These are phyloP conservation scores for Phytophthora lateralis DNA, from an alignment of 352 stramenopile genomes.

Conservation along the genomic window DNA sequence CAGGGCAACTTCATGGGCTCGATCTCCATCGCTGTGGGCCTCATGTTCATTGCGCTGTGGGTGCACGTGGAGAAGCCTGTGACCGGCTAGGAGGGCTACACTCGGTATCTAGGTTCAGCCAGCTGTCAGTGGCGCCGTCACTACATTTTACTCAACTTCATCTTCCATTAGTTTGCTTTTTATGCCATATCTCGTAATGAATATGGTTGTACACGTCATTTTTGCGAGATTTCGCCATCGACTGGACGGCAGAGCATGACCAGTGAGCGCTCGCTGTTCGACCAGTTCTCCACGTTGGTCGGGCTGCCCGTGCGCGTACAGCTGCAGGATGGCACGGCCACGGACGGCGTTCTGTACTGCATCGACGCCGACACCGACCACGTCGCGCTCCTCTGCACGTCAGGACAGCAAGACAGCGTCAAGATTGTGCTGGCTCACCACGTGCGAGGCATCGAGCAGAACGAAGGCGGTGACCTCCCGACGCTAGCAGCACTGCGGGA, in stretches of 20 bases:
- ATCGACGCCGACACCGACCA: slow-evolving; percentile 64
- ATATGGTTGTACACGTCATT: slow-evolving; percentile 34
- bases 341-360: slow-evolving; percentile 52
- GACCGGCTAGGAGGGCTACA: slow-evolving; percentile 20
- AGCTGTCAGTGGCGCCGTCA: slow-evolving; percentile 17
- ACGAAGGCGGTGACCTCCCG: slow-evolving; percentile 14
- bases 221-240: neutral
- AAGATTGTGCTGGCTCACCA: slow-evolving; percentile 45
- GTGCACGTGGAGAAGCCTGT: slow-evolving; percentile 79
- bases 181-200: slow-evolving; percentile 30
- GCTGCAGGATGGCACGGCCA: slow-evolving; percentile 42
- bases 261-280: slow-evolving; percentile 36
- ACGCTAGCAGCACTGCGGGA: slow-evolving; percentile 26
- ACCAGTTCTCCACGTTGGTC: slow-evolving; percentile 32
- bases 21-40: slow-evolving; percentile 76
- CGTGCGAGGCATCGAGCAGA: slow-evolving; percentile 20
- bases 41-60: slow-evolving; percentile 87
- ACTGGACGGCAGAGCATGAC: slow-evolving; percentile 26
- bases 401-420: slow-evolving; percentile 15
- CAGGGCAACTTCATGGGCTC: slow-evolving; percentile 89
- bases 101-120: slow-evolving; percentile 28
- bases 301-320: slow-evolving; percentile 43
- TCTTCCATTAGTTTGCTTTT: slow-evolving; percentile 45
- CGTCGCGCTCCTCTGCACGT: slow-evolving; percentile 43
- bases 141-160: slow-evolving; percentile 27